phyloP scores from a whole-genome alignment of 2,329 filamentous ascomycete species.

The Trichoderma guizhouense region DNA sequence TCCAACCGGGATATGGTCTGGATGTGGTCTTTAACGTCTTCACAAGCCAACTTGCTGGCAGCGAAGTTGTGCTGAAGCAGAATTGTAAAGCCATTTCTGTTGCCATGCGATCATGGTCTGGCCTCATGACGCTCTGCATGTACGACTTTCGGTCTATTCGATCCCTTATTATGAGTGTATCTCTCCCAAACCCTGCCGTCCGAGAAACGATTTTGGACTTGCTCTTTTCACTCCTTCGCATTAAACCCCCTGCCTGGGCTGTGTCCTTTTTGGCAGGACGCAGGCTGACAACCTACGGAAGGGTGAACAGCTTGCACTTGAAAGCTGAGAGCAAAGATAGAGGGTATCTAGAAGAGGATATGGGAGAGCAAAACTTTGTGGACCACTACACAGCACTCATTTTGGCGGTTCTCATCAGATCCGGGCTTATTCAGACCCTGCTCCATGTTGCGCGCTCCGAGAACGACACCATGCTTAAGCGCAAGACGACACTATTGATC shows the following conservation, averaged over 20 bases:
- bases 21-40: conserved; percentile 89
- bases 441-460: conserved; percentile 65
- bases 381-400: conserved; percentile 92
- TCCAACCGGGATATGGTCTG: conserved; percentile 85
- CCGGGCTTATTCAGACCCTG: conserved; percentile 64
- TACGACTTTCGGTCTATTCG: conserved; percentile 80
- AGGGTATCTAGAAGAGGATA: conserved; percentile 61
- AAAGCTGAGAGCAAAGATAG: conserved; percentile 54
- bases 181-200: conserved; percentile 53
- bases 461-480: conserved; percentile 67
- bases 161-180: conserved; percentile 68
- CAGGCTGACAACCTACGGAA: conserved; percentile 91
- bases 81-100: conserved; percentile 91
- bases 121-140: conserved; percentile 82
- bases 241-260: conserved; percentile 90
- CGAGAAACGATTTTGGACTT: conserved; percentile 83
- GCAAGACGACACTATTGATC: conserved; percentile 86
- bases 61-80: conserved; percentile 66
- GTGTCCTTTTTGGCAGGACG: conserved; percentile 91
- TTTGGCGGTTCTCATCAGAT: conserved; percentile 78
- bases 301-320: conserved; percentile 82
- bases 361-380: conserved; percentile 76
- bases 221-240: conserved; percentile 74
- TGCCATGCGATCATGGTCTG: conserved; percentile 89
- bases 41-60: conserved; percentile 71